Conservation (phyloP, 495 filamentous ascomycete genomes). For the Talaromyces adpressus region DNA sequence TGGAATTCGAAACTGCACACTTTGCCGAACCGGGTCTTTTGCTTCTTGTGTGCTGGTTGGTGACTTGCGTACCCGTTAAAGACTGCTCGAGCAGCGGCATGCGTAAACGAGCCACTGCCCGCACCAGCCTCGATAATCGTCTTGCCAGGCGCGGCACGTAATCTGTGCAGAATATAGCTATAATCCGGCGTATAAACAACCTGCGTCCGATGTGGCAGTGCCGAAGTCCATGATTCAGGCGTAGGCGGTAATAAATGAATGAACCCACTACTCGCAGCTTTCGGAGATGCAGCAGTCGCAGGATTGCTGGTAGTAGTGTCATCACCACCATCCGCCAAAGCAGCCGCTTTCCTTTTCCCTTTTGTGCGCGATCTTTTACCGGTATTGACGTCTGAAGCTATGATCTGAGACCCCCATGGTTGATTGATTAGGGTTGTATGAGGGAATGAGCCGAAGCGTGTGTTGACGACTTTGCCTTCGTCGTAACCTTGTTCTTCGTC, state of each 20-base stretch:
- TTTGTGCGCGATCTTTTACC: slow-evolving; percentile 42
- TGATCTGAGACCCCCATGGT: slow-evolving; percentile 87
- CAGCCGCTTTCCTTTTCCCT: slow-evolving; percentile 49
- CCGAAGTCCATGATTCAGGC: slow-evolving; percentile 85
- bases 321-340: slow-evolving; percentile 25
- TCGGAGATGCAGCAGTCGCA: slow-evolving; percentile 13
- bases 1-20: slow-evolving; percentile 96
- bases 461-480: slow-evolving; percentile 82
- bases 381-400: slow-evolving; percentile 83
- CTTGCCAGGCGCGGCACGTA: slow-evolving; percentile 73
- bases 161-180: slow-evolving; percentile 85
- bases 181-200: slow-evolving; percentile 98
- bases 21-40: slow-evolving; percentile 47
- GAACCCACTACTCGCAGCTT: slow-evolving; percentile 73
- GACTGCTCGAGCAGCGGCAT: slow-evolving; percentile 79
- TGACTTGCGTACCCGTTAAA: slow-evolving; percentile 67
- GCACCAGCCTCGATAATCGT: slow-evolving; percentile 88
- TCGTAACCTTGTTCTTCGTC: slow-evolving; percentile 65
- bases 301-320: background rate
- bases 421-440: slow-evolving; percentile 75
- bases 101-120: slow-evolving; percentile 91
- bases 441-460: slow-evolving; percentile 90
- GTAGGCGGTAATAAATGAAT: slow-evolving; percentile 86
- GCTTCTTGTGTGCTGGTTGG: slow-evolving; percentile 21
- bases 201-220: slow-evolving; percentile 88